Evolutionary conservation across 2,329 filamentous ascomycete species (phyloP).

Genomic region (Xylaria sp.): DNA sequence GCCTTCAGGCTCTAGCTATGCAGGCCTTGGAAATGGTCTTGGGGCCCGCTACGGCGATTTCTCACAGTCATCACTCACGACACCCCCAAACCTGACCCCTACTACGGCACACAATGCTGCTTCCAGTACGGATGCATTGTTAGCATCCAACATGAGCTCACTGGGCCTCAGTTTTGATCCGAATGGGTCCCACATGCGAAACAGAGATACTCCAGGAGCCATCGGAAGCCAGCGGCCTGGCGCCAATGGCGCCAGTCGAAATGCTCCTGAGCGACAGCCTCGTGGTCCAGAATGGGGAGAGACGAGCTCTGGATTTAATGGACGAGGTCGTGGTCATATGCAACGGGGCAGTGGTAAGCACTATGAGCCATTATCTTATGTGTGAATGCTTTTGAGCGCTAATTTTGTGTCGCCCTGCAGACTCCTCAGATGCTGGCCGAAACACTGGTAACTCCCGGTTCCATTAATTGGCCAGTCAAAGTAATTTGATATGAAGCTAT

Average conservation of each 20-base stretch:
- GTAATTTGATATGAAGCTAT: not conserved
- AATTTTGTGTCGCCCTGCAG: constrained; percentile 33
- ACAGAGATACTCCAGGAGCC: constrained; percentile 66
- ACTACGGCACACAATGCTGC: constrained; percentile 51
- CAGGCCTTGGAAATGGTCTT: constrained; percentile 60
- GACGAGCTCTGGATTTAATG: constrained; percentile 61
- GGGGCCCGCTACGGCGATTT: constrained; percentile 52
- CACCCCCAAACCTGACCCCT: constrained; percentile 51
- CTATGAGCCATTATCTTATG: not conserved
- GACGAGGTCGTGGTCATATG: constrained; percentile 68
- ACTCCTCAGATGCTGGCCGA: constrained; percentile 51
- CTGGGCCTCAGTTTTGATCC: constrained; percentile 66
- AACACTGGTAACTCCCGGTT: constrained; percentile 49
- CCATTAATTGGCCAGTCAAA: constrained; percentile 41
- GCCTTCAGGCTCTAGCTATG: constrained; percentile 87
- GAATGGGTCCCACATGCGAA: constrained; percentile 51
- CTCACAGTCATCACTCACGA: constrained; percentile 48
- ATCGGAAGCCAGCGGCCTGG: constrained; percentile 73
- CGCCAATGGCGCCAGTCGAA: constrained; percentile 57
- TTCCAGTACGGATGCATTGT: constrained; percentile 49
- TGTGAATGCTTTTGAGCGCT: constrained; percentile 7
- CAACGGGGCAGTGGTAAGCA: constrained; percentile 70
- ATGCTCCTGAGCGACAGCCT: constrained; percentile 71
- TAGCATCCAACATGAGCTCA: constrained; percentile 53
- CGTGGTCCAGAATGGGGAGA: constrained; percentile 71